Conservation (phyloP, 495 filamentous ascomycete species). For the Letharia columbiana region DNA sequence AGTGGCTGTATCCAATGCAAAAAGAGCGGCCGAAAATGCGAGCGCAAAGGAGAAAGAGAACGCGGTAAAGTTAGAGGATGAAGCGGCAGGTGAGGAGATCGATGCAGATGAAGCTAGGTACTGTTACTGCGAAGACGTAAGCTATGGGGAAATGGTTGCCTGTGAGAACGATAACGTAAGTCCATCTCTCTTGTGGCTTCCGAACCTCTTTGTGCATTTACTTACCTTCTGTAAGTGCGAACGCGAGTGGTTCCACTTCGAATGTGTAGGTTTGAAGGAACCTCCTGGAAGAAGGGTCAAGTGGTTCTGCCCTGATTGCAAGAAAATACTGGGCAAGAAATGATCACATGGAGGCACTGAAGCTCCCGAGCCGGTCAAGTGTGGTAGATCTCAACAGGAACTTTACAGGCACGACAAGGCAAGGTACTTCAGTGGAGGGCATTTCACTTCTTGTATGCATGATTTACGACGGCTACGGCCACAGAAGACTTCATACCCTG, state of each 20-base stretch:
- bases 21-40: conserved; percentile 30
- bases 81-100: conserved; percentile 65
- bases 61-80: conserved; percentile 44
- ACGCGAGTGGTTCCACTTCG: conserved; percentile 71
- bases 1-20: conserved; percentile 24
- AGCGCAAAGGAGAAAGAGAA: conserved; percentile 33
- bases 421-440: not conserved
- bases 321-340: conserved; percentile 44
- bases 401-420: not conserved
- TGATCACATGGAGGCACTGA: not conserved
- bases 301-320: conserved; percentile 93
- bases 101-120: conserved; percentile 83
- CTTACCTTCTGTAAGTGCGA: conserved; percentile 23
- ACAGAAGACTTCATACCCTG: not conserved
- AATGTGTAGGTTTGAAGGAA: conserved; percentile 71
- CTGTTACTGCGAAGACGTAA: conserved; percentile 85
- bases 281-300: conserved; percentile 70
- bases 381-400: not conserved
- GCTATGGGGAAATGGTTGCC: conserved; percentile 89
- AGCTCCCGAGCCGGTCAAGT: not conserved
- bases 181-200: conserved; percentile 23
- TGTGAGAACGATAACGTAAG: conserved; percentile 88
- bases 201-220: conserved; percentile 16
- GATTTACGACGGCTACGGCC: not conserved
- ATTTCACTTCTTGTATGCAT: not conserved